Evolutionary conservation across 2,329 filamentous ascomycete genomes (phyloP).

Genomic region (Emmonsiellopsis sp.): DNA sequence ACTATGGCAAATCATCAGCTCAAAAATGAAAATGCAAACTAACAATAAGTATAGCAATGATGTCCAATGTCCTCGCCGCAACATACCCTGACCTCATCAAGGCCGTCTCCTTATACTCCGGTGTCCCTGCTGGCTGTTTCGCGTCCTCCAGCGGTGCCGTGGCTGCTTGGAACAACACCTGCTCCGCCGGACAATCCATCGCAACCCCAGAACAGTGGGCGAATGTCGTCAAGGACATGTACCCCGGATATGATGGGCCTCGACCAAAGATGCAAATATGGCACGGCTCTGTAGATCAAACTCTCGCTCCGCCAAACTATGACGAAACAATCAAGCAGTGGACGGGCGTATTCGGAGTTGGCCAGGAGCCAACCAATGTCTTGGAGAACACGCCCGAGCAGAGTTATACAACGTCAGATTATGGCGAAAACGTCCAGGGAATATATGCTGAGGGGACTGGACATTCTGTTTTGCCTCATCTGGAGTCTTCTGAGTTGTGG

Average conservation of each 20-base stretch:
- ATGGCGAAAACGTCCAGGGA: constrained; percentile 15
- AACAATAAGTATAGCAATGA: constrained; percentile 8
- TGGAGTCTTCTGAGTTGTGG: not conserved
- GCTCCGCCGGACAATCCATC: constrained; percentile 12
- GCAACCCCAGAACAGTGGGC: constrained; percentile 15
- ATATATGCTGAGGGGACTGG: constrained; percentile 16
- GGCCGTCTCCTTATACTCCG: constrained; percentile 16
- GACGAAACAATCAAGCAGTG: constrained; percentile 50
- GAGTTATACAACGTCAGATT: constrained; percentile 15
- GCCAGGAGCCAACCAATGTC: constrained; percentile 11
- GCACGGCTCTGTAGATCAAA: constrained; percentile 45
- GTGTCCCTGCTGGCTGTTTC: constrained; percentile 16
- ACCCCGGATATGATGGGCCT: constrained; percentile 31
- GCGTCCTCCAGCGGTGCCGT: constrained; percentile 10
- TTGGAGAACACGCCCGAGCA: constrained; percentile 11
- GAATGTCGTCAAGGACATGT: constrained; percentile 14
- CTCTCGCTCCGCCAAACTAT: constrained; percentile 45
- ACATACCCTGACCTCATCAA: constrained; percentile 8
- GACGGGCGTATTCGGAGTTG: constrained; percentile 40
- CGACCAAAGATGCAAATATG: constrained; percentile 50
- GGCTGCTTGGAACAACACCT: constrained; percentile 18
- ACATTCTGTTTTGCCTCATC: constrained; percentile 7
- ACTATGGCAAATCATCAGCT: not conserved
- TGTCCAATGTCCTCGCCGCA: not conserved
- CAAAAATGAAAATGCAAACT: not conserved